Evolutionary conservation across 2,329 filamentous ascomycete species (phyloP).

Genomic region (Aphanoascus verrucosus): DNA sequence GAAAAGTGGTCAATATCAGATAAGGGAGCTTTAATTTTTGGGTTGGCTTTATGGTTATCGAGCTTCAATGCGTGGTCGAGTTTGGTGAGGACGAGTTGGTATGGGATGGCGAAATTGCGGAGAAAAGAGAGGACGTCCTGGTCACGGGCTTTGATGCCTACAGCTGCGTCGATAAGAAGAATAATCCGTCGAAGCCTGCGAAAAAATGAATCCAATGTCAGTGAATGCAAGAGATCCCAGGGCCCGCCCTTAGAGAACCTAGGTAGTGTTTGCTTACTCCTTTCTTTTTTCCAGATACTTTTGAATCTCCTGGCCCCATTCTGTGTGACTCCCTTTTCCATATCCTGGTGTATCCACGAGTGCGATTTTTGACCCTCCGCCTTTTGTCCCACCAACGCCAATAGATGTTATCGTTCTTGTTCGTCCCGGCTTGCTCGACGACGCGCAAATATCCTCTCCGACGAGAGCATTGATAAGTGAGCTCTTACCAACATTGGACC

Average conservation of each 20-base stretch:
- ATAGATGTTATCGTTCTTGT: conserved; percentile 59
- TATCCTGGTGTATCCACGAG: conserved; percentile 65
- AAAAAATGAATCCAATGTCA: not conserved
- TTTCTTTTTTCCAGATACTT: conserved; percentile 54
- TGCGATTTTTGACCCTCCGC: conserved; percentile 40
- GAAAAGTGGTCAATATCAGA: not conserved
- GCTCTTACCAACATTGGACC: conserved; percentile 61
- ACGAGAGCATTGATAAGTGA: conserved; percentile 56
- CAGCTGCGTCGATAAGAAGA: conserved; percentile 52
- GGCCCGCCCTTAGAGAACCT: not conserved
- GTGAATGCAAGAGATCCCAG: not conserved
- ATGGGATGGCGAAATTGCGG: conserved; percentile 46
- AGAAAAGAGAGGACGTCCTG: conserved; percentile 47
- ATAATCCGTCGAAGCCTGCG: conserved; percentile 50
- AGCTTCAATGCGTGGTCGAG: conserved; percentile 46
- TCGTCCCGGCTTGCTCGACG: conserved; percentile 49
- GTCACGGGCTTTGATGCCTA: conserved; percentile 55
- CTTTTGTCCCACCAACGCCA: conserved; percentile 44
- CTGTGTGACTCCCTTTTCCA: conserved; percentile 48
- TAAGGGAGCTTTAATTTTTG: conserved; percentile 17
- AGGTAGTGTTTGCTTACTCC: conserved; percentile 36
- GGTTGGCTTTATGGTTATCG: conserved; percentile 12
- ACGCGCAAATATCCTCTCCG: conserved; percentile 42
- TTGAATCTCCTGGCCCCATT: conserved; percentile 58
- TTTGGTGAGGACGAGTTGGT: conserved; percentile 58